Conservation (phyloP, 208 protist species). For the Wallacemonas sp. region DNA sequence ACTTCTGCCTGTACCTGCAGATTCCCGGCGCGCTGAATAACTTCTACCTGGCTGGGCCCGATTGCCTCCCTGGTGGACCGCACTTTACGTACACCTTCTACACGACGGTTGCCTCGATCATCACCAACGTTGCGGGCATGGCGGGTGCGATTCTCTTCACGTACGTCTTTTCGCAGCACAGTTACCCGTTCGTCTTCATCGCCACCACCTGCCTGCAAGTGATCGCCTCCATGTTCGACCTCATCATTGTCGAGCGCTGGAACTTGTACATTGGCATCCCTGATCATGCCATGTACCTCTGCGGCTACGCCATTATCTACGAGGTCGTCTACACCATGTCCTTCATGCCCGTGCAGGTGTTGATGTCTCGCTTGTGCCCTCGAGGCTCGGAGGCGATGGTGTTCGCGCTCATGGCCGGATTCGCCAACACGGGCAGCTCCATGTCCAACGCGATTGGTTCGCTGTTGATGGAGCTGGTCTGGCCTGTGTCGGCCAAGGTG, state of each 20-base stretch:
- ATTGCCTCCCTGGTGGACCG: constrained; percentile 29
- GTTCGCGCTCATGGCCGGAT: constrained; percentile 72
- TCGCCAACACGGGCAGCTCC: constrained; percentile 56
- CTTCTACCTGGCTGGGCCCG: constrained; percentile 28
- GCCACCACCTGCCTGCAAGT: constrained; percentile 17
- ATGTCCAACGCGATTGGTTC: constrained; percentile 42
- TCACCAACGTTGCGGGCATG: constrained; percentile 23
- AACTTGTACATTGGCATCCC: constrained; percentile 30
- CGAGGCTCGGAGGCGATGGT: constrained; percentile 78
- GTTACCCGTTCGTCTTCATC: constrained; percentile 34
- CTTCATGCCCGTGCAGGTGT: constrained; percentile 56
- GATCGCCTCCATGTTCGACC: constrained; percentile 33
- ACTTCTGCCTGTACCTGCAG: constrained; percentile 33
- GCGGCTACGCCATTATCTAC: constrained; percentile 45
- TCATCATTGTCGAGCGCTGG: constrained; percentile 41
- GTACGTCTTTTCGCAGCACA: constrained; percentile 27
- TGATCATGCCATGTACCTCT: constrained; percentile 41
- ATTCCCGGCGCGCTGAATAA: constrained; percentile 34
- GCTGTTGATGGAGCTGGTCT: constrained; percentile 55
- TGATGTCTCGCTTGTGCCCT: constrained; percentile 84
- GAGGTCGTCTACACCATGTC: constrained; percentile 33
- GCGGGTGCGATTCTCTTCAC: constrained; percentile 28
- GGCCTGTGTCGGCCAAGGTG: constrained; percentile 32
- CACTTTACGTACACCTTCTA: constrained; percentile 43
- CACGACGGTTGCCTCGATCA: constrained; percentile 27